These are phyloP conservation scores for Diospyros lotus DNA, from an alignment of 148 eudicot genomes.

Conservation along the genomic window DNA sequence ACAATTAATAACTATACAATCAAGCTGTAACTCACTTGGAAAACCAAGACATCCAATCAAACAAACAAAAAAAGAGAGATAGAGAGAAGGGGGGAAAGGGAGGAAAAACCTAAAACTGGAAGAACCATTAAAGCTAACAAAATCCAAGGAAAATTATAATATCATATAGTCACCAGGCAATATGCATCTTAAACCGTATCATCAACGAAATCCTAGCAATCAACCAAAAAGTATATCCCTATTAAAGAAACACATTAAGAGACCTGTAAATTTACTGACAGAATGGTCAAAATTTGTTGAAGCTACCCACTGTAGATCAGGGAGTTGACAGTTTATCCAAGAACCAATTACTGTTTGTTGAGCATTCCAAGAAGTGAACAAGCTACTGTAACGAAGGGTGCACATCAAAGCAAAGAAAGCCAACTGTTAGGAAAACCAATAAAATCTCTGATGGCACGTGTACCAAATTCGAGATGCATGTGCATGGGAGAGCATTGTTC, in stretches of 20 bases:
- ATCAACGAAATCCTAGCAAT: not conserved
- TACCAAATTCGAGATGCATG: not conserved
- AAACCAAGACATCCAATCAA: constrained; percentile 4
- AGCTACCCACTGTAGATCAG: not conserved
- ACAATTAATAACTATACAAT: not conserved
- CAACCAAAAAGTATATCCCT: not conserved
- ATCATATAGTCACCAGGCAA: not conserved
- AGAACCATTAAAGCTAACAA: not conserved
- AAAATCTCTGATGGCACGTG: not conserved
- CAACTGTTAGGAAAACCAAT: not conserved
- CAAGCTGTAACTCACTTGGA: constrained; percentile 3
- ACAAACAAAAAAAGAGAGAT: not conserved
- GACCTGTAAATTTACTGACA: not conserved
- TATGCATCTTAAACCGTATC: not conserved
- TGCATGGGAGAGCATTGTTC: not conserved
- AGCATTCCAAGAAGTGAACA: not conserved
- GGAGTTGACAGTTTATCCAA: not conserved
- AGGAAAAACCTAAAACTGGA: not conserved
- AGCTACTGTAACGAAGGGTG: not conserved
- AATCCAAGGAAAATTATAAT: not conserved
- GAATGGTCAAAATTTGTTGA: not conserved
- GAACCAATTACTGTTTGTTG: not conserved
- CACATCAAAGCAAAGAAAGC: not conserved
- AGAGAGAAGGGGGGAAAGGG: too few relatives aligned
- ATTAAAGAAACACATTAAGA: not conserved